Base-by-base conservation (phyloP, 2,329 filamentous ascomycete species). In the Diaporthe sp. region DNA sequence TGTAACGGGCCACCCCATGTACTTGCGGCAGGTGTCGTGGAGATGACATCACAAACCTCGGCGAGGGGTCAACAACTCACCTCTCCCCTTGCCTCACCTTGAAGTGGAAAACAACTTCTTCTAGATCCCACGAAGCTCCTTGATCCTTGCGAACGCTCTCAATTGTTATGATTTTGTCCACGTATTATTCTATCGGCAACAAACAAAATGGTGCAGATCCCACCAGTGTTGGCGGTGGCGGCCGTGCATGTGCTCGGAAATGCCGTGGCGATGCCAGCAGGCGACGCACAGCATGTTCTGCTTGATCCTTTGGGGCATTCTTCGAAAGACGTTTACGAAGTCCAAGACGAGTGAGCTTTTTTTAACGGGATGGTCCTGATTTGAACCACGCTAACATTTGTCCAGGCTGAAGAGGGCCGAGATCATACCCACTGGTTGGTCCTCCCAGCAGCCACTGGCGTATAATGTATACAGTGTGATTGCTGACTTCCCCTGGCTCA, bases 361-460 rank as follows among this genome's bases (percentile, higher is more conserved):
- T 22, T 1, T 9, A n/a, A n/a, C 0, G 2, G 9, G 7, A 2
- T 10, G 1, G 12, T 19, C 12, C 42, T 17, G 15, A 8, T 39
- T 53, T 13, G 22, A 17, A 4, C 3, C 25, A 25, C 7, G 15
- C 61, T 75, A 13, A 68, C 37, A 6, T 17, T 19, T 46, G 25
- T 31, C 13, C 31, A 79, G 79, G 39, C 59, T 80, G 42, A 77
- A 78, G 67, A 58, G 78, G 31, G 79, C 80, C 3, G 77, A 79
- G 46, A 80, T 81, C 67, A 81, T 81, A 17, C 80, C 79, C 12
- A 78, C 75, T 9, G 78, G 79, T 80, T 51, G 12, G 53, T 61
- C 8, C 19, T 17, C 25, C 37, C 15, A 51, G 9, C 7, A 37
- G 42, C n/a, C n/a, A n/a, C n/a, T n/a, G n/a, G n/a, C n/a, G n/a